A percentile compares a stretch with the other conserved stretches of the same genome.
phyloP scores from a whole-genome alignment of 106 monocot genomes.

The Vanilla planifolia region DNA sequence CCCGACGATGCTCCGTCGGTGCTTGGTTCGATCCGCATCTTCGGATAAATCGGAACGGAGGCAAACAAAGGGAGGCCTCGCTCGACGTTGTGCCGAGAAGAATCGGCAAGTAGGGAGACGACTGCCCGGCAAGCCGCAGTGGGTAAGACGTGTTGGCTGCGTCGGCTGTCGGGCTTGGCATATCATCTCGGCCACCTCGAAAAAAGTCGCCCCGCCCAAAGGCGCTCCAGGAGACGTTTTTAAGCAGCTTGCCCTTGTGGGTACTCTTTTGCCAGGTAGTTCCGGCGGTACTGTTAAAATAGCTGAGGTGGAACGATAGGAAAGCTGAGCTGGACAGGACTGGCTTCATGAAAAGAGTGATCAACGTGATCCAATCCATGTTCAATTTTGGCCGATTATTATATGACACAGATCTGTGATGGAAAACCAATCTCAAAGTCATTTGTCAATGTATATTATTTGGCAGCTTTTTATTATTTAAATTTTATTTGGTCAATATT shows the following conservation, averaged over 20 bases:
- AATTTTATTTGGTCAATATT: no score
- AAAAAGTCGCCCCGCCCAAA: not conserved
- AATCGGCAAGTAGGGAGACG: not conserved
- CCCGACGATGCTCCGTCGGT: not conserved
- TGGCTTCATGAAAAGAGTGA: not conserved
- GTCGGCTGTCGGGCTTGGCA: constrained; percentile 13
- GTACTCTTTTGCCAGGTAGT: not conserved
- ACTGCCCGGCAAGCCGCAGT: not conserved
- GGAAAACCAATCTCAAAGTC: no score
- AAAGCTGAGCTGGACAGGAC: not conserved
- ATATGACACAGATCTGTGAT: no score
- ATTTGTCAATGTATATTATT: no score
- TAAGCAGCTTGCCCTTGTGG: not conserved
- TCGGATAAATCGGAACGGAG: constrained; percentile 2
- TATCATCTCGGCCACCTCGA: constrained; percentile 15
- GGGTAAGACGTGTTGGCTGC: not conserved
- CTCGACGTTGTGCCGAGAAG: constrained; percentile 6
- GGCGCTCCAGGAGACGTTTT: not conserved
- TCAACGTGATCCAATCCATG: not conserved
- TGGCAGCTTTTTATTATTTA: no score
- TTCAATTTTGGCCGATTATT: no score
- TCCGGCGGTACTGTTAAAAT: not conserved
- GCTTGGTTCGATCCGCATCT: not conserved
- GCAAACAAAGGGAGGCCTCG: not conserved
- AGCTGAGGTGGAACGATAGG: constrained; percentile 1